Conservation (phyloP, 2,329 filamentous ascomycete genomes). For the Penicillium sp. region DNA sequence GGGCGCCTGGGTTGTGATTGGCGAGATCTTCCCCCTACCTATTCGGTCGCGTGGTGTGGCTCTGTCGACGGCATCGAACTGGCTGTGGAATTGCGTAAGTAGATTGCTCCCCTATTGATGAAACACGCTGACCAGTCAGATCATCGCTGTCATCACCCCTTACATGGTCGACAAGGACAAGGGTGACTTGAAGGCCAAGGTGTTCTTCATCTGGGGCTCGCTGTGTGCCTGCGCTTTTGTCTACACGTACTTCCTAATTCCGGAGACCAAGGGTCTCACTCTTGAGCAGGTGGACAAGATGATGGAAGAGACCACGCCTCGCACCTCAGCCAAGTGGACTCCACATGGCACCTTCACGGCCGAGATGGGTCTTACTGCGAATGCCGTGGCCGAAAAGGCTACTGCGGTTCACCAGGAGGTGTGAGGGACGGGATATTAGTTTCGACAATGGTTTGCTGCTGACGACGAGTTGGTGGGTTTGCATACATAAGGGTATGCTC, state of each 20-base stretch:
- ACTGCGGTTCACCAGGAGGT: not conserved
- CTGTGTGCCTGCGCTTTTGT: constrained; percentile 62
- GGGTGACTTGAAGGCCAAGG: constrained; percentile 55
- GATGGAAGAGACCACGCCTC: constrained; percentile 75
- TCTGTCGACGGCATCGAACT: constrained; percentile 80
- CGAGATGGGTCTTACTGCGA: too few relatives aligned
- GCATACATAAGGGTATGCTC: too few relatives aligned
- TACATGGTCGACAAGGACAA: constrained; percentile 57
- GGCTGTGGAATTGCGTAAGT: constrained; percentile 87
- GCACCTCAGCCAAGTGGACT: constrained; percentile 67
- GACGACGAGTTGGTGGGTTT: too few relatives aligned
- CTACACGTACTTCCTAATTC: constrained; percentile 66
- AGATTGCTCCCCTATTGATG: too few relatives aligned
- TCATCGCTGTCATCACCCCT: constrained; percentile 61
- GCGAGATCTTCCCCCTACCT: constrained; percentile 81
- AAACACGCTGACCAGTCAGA: too few relatives aligned
- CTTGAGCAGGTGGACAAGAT: constrained; percentile 77
- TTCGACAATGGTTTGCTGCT: too few relatives aligned
- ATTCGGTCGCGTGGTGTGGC: constrained; percentile 81
- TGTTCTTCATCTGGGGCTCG: constrained; percentile 74
- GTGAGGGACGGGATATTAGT: too few relatives aligned
- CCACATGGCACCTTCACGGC: constrained; percentile 61
- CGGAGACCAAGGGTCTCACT: constrained; percentile 66
- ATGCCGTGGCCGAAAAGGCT: constrained; percentile 37
- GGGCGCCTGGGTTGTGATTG: constrained; percentile 62